phyloP scores from a whole-genome alignment of 2,329 filamentous ascomycete genomes.

The Aspergillus tanneri region DNA sequence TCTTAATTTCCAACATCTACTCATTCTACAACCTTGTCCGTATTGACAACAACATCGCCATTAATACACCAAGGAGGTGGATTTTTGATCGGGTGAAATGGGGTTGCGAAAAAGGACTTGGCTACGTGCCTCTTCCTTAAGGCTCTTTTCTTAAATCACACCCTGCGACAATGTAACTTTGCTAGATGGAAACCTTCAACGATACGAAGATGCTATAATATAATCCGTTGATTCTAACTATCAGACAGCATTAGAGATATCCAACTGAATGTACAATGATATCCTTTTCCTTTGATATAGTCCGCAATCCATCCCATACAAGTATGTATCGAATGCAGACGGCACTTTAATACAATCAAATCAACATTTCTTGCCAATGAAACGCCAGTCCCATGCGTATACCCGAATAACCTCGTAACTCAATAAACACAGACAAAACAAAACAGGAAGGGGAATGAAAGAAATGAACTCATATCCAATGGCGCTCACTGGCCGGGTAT shows the following conservation, averaged over 20 bases:
- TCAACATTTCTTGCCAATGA: conserved; percentile 17
- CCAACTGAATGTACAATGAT: conserved; percentile 24
- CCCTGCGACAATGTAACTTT: too few species aligned
- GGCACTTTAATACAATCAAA: conserved; percentile 12
- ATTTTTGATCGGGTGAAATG: too few species aligned
- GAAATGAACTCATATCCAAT: conserved; percentile 28
- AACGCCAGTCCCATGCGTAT: conserved; percentile 40
- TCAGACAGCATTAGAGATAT: conserved; percentile 9
- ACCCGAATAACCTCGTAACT: conserved; percentile 30
- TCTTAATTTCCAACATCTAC: too few species aligned
- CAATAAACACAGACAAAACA: conserved; percentile 24
- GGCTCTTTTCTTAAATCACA: too few species aligned
- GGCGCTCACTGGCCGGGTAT: conserved; percentile 21
- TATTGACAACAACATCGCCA: too few species aligned
- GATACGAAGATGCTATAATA: neutral
- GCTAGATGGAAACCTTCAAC: too few species aligned
- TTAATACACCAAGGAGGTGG: too few species aligned
- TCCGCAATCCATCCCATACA: conserved; percentile 14
- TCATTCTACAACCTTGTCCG: too few species aligned
- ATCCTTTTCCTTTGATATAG: conserved; percentile 23
- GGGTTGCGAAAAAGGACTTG: too few species aligned
- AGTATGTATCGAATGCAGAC: conserved; percentile 8
- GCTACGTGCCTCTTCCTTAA: too few species aligned
- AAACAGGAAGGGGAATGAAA: conserved; percentile 20
- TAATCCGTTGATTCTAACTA: conserved; percentile 1